Evolutionary conservation across 495 filamentous ascomycete genomes (phyloP).

Genomic region (Ascobolus immersus): DNA sequence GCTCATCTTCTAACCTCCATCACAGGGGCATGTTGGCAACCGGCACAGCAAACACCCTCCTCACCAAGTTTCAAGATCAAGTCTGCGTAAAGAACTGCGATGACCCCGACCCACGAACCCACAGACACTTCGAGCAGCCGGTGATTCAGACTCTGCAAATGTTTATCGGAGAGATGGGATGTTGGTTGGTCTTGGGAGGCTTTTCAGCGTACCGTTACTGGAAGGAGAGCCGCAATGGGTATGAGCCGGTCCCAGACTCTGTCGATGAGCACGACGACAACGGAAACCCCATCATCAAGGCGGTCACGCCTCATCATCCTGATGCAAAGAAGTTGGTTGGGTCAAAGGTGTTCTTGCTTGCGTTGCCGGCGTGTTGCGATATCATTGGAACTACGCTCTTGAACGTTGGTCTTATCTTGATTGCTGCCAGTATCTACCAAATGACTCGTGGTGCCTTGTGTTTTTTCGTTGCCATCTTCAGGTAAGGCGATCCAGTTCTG

Average conservation of each 20-base stretch:
- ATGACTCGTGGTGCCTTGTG: constrained; percentile 93
- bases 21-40: constrained; percentile 1
- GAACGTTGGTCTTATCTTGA: constrained; percentile 83
- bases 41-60: constrained; percentile 63
- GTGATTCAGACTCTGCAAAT: constrained; percentile 55
- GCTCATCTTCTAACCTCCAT: constrained; percentile 22
- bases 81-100: constrained; percentile 86
- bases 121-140: constrained; percentile 62
- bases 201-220: constrained; percentile 36
- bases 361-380: constrained; percentile 75
- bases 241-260: constrained; percentile 11
- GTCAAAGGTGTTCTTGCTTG: constrained; percentile 47
- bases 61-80: constrained; percentile 98
- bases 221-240: constrained; percentile 7
- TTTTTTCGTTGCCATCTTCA: constrained; percentile 85
- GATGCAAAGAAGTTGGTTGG: constrained; percentile 32
- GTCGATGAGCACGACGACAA: constrained; percentile 2
- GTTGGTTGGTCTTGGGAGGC: constrained; percentile 31
- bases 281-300: constrained; percentile 4
- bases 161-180: constrained; percentile 18
- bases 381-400: constrained; percentile 88
- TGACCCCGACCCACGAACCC: constrained; percentile 39
- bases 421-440: constrained; percentile 70
- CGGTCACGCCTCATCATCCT: constrained; percentile 7
- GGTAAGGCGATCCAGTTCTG: too few relatives aligned